phyloP scores from a whole-genome alignment of 331 rosid species.

The Malus hybrid region DNA sequence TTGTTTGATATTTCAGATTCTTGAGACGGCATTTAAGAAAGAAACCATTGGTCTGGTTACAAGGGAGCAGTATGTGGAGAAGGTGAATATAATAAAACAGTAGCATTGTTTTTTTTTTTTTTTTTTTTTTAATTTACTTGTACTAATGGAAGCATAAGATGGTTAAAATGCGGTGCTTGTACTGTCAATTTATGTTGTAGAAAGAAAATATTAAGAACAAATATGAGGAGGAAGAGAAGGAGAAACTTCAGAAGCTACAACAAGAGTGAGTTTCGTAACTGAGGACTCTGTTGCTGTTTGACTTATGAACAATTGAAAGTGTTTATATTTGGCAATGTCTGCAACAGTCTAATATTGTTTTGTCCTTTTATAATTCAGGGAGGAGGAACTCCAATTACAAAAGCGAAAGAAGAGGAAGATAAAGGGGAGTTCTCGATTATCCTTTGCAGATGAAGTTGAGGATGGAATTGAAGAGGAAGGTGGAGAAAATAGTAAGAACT shows the following conservation, averaged over 20 bases:
- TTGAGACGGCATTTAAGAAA: constrained; percentile 92
- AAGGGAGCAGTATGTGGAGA: constrained; percentile 87
- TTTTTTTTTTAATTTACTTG: too few species aligned
- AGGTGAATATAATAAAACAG: constrained; percentile 31
- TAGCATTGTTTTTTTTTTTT: neutral
- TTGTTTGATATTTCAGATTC: constrained; percentile 48
- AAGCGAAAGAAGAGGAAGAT: constrained; percentile 91
- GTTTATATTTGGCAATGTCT: neutral
- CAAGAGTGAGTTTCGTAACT: constrained; percentile 52
- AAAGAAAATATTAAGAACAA: constrained; percentile 84
- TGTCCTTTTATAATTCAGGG: constrained; percentile 35
- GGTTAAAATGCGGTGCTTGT: neutral
- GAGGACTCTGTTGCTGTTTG: neutral
- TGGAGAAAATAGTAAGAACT: constrained; percentile 35
- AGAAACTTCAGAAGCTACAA: constrained; percentile 86
- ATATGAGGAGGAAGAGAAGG: constrained; percentile 95
- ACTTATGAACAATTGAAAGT: neutral
- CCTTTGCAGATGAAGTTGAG: constrained; percentile 81
- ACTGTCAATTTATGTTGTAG: constrained; percentile 23
- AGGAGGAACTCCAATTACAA: constrained; percentile 78
- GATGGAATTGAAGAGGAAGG: constrained; percentile 73
- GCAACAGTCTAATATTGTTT: neutral
- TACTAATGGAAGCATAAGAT: neutral
- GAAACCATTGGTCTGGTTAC: constrained; percentile 96
- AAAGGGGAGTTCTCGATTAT: constrained; percentile 70